Percentiles rank a stretch among this genome's conserved stretches.
Evolutionary conservation across 306 rosid species (phyloP).

Genomic region (Fagus sylvatica): DNA sequence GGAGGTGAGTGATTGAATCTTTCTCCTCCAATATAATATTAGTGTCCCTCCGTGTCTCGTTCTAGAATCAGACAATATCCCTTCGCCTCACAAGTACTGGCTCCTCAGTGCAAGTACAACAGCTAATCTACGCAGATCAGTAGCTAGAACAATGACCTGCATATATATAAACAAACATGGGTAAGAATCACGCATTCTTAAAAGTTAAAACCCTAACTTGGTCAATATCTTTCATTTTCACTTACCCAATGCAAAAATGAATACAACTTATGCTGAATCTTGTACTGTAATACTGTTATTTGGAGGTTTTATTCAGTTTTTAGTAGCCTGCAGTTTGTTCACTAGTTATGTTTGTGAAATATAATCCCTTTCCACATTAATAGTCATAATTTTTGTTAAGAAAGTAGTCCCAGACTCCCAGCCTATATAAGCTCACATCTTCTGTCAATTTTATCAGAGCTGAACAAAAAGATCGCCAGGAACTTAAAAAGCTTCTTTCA

Average conservation of each 20-base stretch:
- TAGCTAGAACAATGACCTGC: not conserved
- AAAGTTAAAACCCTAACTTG: not conserved
- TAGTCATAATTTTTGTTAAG: not conserved
- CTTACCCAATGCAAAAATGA: not conserved
- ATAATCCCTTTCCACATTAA: not conserved
- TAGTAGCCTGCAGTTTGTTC: not conserved
- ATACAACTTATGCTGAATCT: not conserved
- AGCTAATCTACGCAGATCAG: not conserved
- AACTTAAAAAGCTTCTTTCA: not conserved
- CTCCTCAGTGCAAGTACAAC: not conserved
- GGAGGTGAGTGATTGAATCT: constrained; percentile 18
- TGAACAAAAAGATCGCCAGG: not conserved
- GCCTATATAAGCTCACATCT: not conserved
- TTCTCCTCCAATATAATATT: not conserved
- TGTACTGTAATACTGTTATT: not conserved
- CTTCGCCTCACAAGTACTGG: not conserved
- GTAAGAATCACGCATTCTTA: not conserved
- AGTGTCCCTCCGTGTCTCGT: not conserved
- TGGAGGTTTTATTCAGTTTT: not conserved
- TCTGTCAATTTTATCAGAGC: not conserved
- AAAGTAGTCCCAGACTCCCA: not conserved
- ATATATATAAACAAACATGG: not conserved
- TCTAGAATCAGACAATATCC: not conserved
- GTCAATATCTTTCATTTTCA: not conserved
- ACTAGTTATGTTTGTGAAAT: not conserved